Conservation (phyloP, 352 stramenopile genomes). For the Pythium biforme region DNA sequence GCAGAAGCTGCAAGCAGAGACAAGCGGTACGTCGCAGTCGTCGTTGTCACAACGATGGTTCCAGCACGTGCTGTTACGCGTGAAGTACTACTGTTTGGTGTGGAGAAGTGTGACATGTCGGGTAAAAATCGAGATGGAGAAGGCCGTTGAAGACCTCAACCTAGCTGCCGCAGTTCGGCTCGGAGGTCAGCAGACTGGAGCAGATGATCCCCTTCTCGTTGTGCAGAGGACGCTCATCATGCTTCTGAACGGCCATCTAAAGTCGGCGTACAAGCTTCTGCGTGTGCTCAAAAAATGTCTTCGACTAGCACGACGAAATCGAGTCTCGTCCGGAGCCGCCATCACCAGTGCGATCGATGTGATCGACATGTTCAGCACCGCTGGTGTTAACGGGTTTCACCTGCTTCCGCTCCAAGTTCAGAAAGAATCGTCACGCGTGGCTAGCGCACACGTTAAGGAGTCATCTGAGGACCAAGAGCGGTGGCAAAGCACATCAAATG, state of each 20-base stretch:
- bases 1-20: neutral
- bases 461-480: neutral
- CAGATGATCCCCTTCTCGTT: conserved; percentile 37
- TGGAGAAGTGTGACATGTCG: conserved; percentile 45
- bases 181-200: conserved; percentile 11
- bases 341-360: conserved; percentile 20
- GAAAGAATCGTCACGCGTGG: conserved; percentile 23
- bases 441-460: neutral
- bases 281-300: conserved; percentile 34
- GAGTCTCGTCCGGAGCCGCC: neutral
- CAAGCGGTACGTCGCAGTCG: neutral
- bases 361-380: conserved; percentile 49
- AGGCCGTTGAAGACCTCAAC: conserved; percentile 55
- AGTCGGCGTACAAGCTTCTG: conserved; percentile 47
- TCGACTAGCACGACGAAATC: conserved; percentile 14
- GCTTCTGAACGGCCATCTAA: conserved; percentile 54
- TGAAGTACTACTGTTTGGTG: conserved; percentile 55
- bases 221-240: conserved; percentile 48
- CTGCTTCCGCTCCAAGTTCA: conserved; percentile 35
- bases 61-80: conserved; percentile 33
- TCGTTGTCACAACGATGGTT: conserved; percentile 35
- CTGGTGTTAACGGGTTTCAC: conserved; percentile 45
- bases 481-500: neutral
- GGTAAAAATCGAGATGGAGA: conserved; percentile 49
- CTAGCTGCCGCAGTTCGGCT: conserved; percentile 35